These are phyloP conservation scores for Phlebiopsis gigantea DNA, from an alignment of 768 basidiomycete species.

Conservation along the genomic window DNA sequence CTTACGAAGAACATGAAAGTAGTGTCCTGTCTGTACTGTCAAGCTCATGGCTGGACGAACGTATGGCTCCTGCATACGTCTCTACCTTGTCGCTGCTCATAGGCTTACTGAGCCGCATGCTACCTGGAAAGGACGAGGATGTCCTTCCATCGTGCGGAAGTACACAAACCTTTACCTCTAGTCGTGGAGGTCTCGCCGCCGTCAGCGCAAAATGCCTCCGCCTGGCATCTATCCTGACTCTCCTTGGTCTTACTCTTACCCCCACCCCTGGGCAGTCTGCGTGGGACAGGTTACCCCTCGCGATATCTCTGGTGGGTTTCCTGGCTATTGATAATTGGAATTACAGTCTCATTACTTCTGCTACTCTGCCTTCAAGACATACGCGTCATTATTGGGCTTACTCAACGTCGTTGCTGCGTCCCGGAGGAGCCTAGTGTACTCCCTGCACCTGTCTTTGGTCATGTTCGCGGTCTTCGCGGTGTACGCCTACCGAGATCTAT, in stretches of 20 bases:
- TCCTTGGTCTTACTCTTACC: background rate
- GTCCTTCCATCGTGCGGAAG: background rate
- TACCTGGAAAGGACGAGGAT: background rate
- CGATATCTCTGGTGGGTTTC: background rate
- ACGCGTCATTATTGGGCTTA: background rate
- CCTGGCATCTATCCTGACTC: background rate
- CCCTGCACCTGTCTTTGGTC: background rate
- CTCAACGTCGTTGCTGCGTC: background rate
- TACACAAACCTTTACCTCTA: background rate
- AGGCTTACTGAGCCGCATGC: background rate
- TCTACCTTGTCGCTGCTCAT: background rate
- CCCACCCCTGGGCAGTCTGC: background rate
- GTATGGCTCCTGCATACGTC: constrained; percentile 4
- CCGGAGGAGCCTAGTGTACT: background rate
- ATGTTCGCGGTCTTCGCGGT: background rate
- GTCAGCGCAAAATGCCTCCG: background rate
- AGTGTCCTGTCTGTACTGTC: background rate
- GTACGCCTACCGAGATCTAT: constrained; percentile 30
- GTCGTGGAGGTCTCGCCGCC: background rate
- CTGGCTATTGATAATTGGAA: too few relatives aligned
- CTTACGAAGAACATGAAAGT: background rate
- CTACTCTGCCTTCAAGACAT: background rate
- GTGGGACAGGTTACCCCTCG: background rate
- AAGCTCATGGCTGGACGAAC: constrained; percentile 5
- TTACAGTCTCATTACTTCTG: background rate